Base-by-base conservation (phyloP, 2,329 filamentous ascomycete species). In the Stachybotrys chartarum region DNA sequence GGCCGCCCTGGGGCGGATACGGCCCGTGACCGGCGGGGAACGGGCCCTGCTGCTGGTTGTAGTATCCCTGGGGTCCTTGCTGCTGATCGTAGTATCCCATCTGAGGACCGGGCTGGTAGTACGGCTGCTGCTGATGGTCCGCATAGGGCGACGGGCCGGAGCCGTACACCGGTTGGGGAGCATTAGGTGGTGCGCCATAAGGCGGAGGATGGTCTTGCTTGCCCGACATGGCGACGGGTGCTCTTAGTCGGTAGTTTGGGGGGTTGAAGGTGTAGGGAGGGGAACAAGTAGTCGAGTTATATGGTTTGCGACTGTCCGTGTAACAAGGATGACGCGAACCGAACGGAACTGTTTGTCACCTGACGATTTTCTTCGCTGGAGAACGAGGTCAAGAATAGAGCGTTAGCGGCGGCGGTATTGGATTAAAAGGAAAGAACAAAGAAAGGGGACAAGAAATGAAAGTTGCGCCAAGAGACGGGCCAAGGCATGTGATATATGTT, bases 121-220 rank as follows among this genome's bases (percentile, higher is more conserved):
- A 61, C 11, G 51, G 52, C 30, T 54, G 31, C 50, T 51, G 50
- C n/a, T 50, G 53, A 55, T 57, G 31, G 10, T 58, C 55, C 32
- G 67, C 64, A 44, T 68, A 67, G 11, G 67, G 68, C 53, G 66
- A 63, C 30, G 60, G 66, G 59, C 76, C 74, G 35, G 74, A 71
- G 51, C 72, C 67, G 61, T 80, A 79, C 1, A 78, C 70, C 14
- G 72, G 69, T 59, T 76, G 75, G 39, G 78, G 70, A 50, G 68
- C 62, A 56, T 70, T 64, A 42, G 70, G 69, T 30, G 67, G 65
- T 53, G 64, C 68, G 58, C 68, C 69, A 66, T 81, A 80, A 48
- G 77, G 74, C 30, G 78, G 79, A 54, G 80, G 80, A 39, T 76
- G 69, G 54, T 80, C 76, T 67, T 71, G 63, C 65, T 81, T 78